Evolutionary conservation across 768 basidiomycete species (phyloP).

Genomic region (Calocera viscosa): DNA sequence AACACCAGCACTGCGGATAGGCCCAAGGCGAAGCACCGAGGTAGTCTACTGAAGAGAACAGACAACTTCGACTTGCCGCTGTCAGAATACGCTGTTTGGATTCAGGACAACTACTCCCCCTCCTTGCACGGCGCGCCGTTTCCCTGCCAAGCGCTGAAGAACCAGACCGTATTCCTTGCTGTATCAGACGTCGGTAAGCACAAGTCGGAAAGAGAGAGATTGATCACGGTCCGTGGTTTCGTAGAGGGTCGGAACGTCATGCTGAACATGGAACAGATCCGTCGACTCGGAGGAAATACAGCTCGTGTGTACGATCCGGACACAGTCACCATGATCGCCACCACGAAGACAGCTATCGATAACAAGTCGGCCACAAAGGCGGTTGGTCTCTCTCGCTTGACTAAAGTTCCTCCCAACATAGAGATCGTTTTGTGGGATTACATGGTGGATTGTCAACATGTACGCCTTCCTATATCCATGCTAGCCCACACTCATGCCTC

Average conservation of each 20-base stretch:
- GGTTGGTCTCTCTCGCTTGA: slow-evolving; percentile 39
- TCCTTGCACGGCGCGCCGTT: background rate
- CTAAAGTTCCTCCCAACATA: slow-evolving; percentile 51
- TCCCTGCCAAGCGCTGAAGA: background rate
- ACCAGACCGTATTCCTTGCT: slow-evolving; percentile 1
- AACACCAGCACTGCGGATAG: background rate
- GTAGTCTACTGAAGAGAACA: background rate
- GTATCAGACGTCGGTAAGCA: background rate
- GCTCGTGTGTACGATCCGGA: slow-evolving; percentile 44
- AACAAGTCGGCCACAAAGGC: slow-evolving; percentile 25
- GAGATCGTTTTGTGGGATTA: slow-evolving; percentile 55
- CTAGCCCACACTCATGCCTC: slow-evolving; percentile 12
- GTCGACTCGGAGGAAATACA: slow-evolving; percentile 50
- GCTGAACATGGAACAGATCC: slow-evolving; percentile 35
- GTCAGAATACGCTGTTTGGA: background rate
- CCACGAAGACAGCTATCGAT: slow-evolving; percentile 28
- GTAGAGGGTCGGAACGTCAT: background rate
- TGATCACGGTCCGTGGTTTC: background rate
- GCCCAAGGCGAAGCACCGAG: background rate
- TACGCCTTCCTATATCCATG: slow-evolving; percentile 21
- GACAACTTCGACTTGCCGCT: background rate
- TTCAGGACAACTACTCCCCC: background rate
- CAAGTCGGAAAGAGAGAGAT: background rate
- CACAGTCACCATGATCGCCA: slow-evolving; percentile 55
- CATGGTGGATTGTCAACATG: slow-evolving; percentile 36